Conservation (phyloP, 495 filamentous ascomycete species). For the Podospora pseudopauciseta region DNA sequence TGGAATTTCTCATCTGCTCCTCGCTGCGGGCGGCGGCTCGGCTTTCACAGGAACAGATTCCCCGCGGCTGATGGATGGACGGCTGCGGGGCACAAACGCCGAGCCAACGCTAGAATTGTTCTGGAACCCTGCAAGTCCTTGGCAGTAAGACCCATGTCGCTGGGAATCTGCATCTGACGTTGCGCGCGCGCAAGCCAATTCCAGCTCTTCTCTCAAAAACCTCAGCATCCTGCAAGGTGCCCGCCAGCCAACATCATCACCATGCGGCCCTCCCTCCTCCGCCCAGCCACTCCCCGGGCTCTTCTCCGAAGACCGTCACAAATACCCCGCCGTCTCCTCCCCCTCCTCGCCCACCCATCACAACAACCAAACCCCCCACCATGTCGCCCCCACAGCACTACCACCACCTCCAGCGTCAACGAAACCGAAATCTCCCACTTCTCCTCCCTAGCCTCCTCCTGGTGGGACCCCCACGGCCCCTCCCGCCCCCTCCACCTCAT, state of each 20-base stretch:
- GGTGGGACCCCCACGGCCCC: constrained; percentile 96
- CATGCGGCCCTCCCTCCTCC: constrained; percentile 22
- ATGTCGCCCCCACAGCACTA: constrained; percentile 12
- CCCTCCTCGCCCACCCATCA: constrained; percentile 4
- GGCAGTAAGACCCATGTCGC: not conserved
- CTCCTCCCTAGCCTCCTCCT: constrained; percentile 83
- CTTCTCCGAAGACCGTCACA: not conserved
- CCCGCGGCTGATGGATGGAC: not conserved
- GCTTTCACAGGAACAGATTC: not conserved
- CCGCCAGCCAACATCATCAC: not conserved
- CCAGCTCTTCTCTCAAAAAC: not conserved
- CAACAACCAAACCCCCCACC: constrained; percentile 9
- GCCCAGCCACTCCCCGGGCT: not conserved
- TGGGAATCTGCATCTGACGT: constrained; percentile 2
- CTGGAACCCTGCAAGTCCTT: constrained; percentile 21
- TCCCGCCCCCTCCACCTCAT: constrained; percentile 92
- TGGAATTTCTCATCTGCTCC: not conserved
- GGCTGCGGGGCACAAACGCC: constrained; percentile 7
- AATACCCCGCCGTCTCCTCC: constrained; percentile 8
- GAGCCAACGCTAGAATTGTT: constrained; percentile 29
- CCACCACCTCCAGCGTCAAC: constrained; percentile 62
- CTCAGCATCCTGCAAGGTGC: constrained; percentile 10
- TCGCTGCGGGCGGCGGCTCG: not conserved
- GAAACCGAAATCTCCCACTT: constrained; percentile 89
- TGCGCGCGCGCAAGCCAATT: not conserved